phyloP scores from a whole-genome alignment of 2,329 filamentous ascomycete species.

The Aspergillus ochraceoroseus region DNA sequence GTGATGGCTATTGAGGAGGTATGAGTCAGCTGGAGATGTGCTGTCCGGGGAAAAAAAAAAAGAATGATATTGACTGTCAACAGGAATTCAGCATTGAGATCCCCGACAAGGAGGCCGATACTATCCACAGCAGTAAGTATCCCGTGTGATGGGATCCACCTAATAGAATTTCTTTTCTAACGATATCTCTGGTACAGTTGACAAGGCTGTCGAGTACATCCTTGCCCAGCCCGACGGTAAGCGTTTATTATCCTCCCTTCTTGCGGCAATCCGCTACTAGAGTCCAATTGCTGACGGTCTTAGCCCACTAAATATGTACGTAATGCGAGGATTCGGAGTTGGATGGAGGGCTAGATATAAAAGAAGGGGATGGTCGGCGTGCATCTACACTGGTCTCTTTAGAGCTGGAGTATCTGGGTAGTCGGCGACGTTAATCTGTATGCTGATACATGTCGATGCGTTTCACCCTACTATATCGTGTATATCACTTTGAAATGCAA shows the following conservation, averaged over 20 bases:
- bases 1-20: slow-evolving; percentile 99
- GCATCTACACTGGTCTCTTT: slow-evolving; percentile 24
- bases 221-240: slow-evolving; percentile 84
- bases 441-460: slow-evolving; percentile 37
- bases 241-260: slow-evolving; percentile 42
- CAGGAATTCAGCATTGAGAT: slow-evolving; percentile 91
- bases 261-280: background rate
- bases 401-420: slow-evolving; percentile 30
- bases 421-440: slow-evolving; percentile 31
- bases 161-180: slow-evolving; percentile 16
- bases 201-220: slow-evolving; percentile 94
- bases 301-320: slow-evolving; percentile 36
- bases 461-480: slow-evolving; percentile 39
- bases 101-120: slow-evolving; percentile 92
- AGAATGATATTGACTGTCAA: slow-evolving; percentile 19
- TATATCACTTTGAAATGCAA: slow-evolving; percentile 43
- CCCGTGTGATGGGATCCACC: background rate
- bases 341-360: slow-evolving; percentile 33
- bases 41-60: too few species aligned
- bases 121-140: slow-evolving; percentile 82
- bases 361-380: slow-evolving; percentile 31
- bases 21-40: too few species aligned
- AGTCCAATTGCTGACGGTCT: slow-evolving; percentile 19
- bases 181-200: slow-evolving; percentile 54
- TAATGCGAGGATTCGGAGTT: slow-evolving; percentile 28